Percentiles rank a stretch among this genome's conserved stretches.
Evolutionary conservation across 1,139 yeast genomes (phyloP).

Genomic region (Scheffersomyces cryptocercus): DNA sequence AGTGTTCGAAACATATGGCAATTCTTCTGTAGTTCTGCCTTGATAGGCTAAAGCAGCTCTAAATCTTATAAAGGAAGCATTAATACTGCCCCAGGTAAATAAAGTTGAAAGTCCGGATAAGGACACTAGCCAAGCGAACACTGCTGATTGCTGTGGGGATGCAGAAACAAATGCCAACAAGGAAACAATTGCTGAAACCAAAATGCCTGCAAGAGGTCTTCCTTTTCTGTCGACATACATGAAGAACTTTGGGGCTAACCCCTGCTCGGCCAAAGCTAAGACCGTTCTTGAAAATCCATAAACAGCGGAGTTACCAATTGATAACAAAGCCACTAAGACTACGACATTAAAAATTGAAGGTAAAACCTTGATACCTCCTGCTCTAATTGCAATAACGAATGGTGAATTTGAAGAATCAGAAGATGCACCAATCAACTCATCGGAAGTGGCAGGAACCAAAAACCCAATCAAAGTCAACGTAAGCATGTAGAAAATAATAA

Average conservation of each 20-base stretch:
- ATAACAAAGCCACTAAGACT: conserved; percentile 40
- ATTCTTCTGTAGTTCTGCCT: conserved; percentile 29
- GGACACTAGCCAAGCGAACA: conserved; percentile 44
- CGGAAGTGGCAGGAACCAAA: conserved; percentile 32
- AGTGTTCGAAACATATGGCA: conserved; percentile 40
- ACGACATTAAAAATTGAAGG: conserved; percentile 48
- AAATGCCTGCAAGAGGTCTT: conserved; percentile 42
- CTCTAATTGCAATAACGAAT: conserved; percentile 57
- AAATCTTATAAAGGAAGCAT: conserved; percentile 39
- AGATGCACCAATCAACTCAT: conserved; percentile 12
- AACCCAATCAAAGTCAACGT: conserved; percentile 44
- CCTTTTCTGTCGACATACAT: conserved; percentile 42
- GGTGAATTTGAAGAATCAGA: conserved; percentile 48
- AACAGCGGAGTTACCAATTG: conserved; percentile 48
- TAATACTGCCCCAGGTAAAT: conserved; percentile 44
- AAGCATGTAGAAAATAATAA: conserved; percentile 40
- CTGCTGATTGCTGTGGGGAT: conserved; percentile 34
- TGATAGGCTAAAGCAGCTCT: conserved; percentile 37
- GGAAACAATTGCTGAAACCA: conserved; percentile 35
- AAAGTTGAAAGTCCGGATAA: conserved; percentile 44
- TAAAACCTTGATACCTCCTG: conserved; percentile 49
- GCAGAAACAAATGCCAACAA: conserved; percentile 43
- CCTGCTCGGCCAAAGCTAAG: conserved; percentile 42
- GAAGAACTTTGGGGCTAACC: conserved; percentile 38
- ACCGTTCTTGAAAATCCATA: conserved; percentile 47